Evolutionary conservation across 148 eudicot species (phyloP), one percentile per base, ranked within the genome.

Genomic region (Cornus controversa): DNA sequence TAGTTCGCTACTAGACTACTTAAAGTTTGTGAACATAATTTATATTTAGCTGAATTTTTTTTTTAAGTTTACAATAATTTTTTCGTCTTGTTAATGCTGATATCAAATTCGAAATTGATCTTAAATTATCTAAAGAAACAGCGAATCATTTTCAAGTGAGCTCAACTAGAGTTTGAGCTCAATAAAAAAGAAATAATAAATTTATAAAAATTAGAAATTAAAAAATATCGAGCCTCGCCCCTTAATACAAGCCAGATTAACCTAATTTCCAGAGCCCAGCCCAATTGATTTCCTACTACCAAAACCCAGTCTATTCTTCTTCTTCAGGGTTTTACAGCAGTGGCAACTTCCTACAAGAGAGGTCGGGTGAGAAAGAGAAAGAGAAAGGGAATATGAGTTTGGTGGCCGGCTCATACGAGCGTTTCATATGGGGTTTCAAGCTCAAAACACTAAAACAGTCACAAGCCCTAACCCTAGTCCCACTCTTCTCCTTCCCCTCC

Each of bases 351-450:
- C 37, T 2, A 36, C 2, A 36, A 6, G 6, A 9, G 14, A 9
- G 53, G 6, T 47, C 7, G 2, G 7, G 16, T 0, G 57, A 50
- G 64, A 20, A 0, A 58, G n/a, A 18, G 64, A 20, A 5, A n/a
- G 24, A 60, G 25, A 60, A 8, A 60, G 8, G 11, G 64, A 16
- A 74, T 29, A 91, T 93, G 99, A 84, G 88, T 58, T 72, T 93
- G 31, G 74, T 95, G 6, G 96, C 96, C 16, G 99, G 99, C 8
- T 90, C 93, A 1, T 95, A 95, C 82, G 92, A 93, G 84, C 80
- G 88, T 6, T 95, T 90, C 88, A 84, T 93, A 0, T 89, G 94
- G 96, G 97, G 99, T 40, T 93, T 87, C 89, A 90, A 84, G 42
- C 81, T 95, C 72, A 89, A 82, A 80, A 78, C 82, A 71, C 89